Percentiles rank a stretch among this genome's conserved stretches.
phyloP scores from a whole-genome alignment of 2,329 filamentous ascomycete genomes.

The Epichloe hybrida region DNA sequence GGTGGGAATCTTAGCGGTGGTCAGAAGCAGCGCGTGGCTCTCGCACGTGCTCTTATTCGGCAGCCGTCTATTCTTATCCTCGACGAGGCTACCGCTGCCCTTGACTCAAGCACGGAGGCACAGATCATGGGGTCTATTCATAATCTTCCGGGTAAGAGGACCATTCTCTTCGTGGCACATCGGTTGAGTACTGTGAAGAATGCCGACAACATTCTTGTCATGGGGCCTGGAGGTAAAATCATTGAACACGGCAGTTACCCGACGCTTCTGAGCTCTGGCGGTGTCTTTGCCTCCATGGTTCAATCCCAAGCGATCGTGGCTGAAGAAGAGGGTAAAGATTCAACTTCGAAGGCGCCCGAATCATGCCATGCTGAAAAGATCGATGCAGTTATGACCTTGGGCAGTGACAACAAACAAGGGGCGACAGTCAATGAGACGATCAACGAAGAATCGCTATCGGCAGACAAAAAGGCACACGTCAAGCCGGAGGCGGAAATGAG shows the following conservation, averaged over 20 bases:
- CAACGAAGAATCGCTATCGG: not conserved
- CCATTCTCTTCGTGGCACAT: conserved; percentile 1
- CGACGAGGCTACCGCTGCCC: conserved; percentile 33
- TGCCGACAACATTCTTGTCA: conserved; percentile 20
- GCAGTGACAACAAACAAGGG: not conserved
- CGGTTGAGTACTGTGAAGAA: conserved; percentile 5
- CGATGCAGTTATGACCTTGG: not conserved
- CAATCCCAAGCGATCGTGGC: not conserved
- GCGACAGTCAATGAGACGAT: not conserved
- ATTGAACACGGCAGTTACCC: not conserved
- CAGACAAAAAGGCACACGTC: conserved; percentile 16
- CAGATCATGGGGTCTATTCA: conserved; percentile 3
- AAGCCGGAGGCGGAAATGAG: not conserved
- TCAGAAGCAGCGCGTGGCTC: conserved; percentile 49
- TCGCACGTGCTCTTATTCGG: conserved; percentile 27
- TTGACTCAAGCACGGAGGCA: conserved; percentile 4
- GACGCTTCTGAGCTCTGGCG: not conserved
- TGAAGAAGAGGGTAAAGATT: not conserved
- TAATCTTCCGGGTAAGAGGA: not conserved
- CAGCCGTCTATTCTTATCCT: conserved; percentile 36
- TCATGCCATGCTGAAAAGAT: not conserved
- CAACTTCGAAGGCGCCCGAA: not conserved
- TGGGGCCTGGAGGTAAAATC: conserved; percentile 27
- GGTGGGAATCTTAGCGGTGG: conserved; percentile 50
- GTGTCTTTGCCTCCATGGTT: not conserved